Percentiles rank a stretch among this genome's conserved stretches.
Evolutionary conservation across 129 eudicot genomes (phyloP).

Genomic region (Lactuca sativa): DNA sequence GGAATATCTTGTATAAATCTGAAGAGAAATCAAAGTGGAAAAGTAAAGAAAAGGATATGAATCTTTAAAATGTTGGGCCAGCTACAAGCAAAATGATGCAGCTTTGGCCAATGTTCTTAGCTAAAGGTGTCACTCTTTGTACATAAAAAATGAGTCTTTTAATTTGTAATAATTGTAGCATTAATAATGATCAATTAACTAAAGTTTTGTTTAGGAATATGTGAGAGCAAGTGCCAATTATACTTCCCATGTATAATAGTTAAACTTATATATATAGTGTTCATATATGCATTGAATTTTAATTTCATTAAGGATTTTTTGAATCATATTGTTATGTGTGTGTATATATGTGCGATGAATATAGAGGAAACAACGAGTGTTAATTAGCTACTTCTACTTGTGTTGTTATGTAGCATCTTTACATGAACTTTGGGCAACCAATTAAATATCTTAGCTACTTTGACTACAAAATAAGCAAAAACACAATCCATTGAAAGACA

Average conservation of each 20-base stretch:
- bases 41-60: slow-evolving; percentile 35
- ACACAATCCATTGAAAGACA: too few relatives aligned
- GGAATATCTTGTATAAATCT: slow-evolving; percentile 23
- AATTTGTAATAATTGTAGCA: slow-evolving; percentile 43
- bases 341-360: not conserved
- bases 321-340: slow-evolving; percentile 13
- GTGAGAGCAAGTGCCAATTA: slow-evolving; percentile 26
- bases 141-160: slow-evolving; percentile 35
- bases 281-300: slow-evolving; percentile 15
- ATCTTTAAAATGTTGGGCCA: slow-evolving; percentile 51
- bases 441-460: too few relatives aligned
- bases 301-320: slow-evolving; percentile 5
- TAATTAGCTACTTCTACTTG: not conserved
- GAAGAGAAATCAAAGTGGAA: slow-evolving; percentile 19
- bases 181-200: slow-evolving; percentile 39
- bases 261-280: slow-evolving; percentile 17
- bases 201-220: slow-evolving; percentile 43
- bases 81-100: slow-evolving; percentile 59
- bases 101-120: slow-evolving; percentile 44
- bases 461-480: too few relatives aligned
- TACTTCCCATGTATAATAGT: slow-evolving; percentile 9
- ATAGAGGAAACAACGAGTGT: not conserved
- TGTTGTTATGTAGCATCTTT: not conserved
- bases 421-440: too few relatives aligned
- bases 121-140: slow-evolving; percentile 46